Evolutionary conservation across 2,329 filamentous ascomycete genomes (phyloP), one percentile per base, ranked within the genome.

Genomic region (Pyrenochaeta sp.): DNA sequence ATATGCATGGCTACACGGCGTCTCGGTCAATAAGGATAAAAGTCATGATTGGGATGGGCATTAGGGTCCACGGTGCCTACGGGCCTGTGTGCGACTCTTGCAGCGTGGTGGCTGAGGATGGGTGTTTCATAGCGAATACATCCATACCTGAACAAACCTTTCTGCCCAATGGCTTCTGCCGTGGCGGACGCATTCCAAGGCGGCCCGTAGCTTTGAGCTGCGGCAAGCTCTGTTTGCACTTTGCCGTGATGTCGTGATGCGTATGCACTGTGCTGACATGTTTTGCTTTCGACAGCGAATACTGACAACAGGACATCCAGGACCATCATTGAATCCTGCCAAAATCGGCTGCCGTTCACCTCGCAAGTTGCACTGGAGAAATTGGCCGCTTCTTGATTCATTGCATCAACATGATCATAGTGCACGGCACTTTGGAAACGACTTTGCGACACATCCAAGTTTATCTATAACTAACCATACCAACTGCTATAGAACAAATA

Each of bases 21-120:
- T 71, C 66, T 64, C 65, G 66, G 61, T 59, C 57, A 64, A 61
- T 61, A 63, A 59, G 56, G 64, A 64, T 60, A 71, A 68, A 70
- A 71, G 62, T 61, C 55, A 65, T 51, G 28, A 59, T 59, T 57
- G 62, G 59, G 55, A 62, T 59, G 68, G 71, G 60, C 63, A 42
- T 61, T 67, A 69, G 72, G 69, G 71, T 69, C 70, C 67, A 62
- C 64, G 67, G 61, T 50, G 65, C 60, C 65, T 44, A 61, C 44
- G 46, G 66, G 67, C 62, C 57, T 62, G 58, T 60, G 62, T 66
- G 15, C 52, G 64, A 61, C 64, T 60, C 51, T 49, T 32, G 36
- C 64, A 83, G 81, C 81, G 80, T 83, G 81, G 81, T 83, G 77
- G 81, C 81, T 83, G 81, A 81, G 81, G 80, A 79, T 79, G 81